Evolutionary conservation across 2,329 filamentous ascomycete species (phyloP).

Genomic region (Fusarium pilosicola): DNA sequence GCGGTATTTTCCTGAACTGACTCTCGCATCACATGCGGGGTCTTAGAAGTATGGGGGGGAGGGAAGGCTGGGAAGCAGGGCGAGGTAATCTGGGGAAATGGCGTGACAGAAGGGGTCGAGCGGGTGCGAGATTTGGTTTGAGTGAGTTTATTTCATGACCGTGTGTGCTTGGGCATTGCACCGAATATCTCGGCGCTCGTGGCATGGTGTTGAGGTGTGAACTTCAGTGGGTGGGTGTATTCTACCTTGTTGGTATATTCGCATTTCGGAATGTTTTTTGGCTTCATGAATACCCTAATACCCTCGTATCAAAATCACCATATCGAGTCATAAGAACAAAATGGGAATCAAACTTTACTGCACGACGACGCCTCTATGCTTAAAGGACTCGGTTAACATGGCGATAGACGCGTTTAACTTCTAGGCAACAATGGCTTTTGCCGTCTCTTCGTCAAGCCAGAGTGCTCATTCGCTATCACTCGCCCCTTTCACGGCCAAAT

Average conservation of each 20-base stretch:
- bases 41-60: slow-evolving; percentile 1
- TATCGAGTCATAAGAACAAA: slow-evolving; percentile 9
- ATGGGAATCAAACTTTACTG: slow-evolving; percentile 25
- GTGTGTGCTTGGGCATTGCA: neutral
- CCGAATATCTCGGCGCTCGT: slow-evolving; percentile 15
- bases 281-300: neutral
- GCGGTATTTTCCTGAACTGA: slow-evolving; percentile 45
- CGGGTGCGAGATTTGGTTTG: neutral
- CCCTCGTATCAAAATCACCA: slow-evolving; percentile 7
- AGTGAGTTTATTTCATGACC: slow-evolving; percentile 10
- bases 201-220: slow-evolving; percentile 39
- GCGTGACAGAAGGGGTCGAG: neutral
- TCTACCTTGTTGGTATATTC: slow-evolving; percentile 19
- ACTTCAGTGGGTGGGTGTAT: slow-evolving; percentile 23
- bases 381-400: neutral
- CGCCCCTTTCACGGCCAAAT: slow-evolving; percentile 36
- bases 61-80: neutral
- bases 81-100: neutral
- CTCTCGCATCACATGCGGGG: slow-evolving; percentile 26
- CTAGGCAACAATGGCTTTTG: neutral
- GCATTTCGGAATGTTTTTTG: slow-evolving; percentile 5
- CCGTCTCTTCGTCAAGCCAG: neutral
- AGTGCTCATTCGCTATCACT: slow-evolving; percentile 23
- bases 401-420: neutral
- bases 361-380: neutral